phyloP scores from a whole-genome alignment of 768 basidiomycete species.

The Steccherinum ochraceum region DNA sequence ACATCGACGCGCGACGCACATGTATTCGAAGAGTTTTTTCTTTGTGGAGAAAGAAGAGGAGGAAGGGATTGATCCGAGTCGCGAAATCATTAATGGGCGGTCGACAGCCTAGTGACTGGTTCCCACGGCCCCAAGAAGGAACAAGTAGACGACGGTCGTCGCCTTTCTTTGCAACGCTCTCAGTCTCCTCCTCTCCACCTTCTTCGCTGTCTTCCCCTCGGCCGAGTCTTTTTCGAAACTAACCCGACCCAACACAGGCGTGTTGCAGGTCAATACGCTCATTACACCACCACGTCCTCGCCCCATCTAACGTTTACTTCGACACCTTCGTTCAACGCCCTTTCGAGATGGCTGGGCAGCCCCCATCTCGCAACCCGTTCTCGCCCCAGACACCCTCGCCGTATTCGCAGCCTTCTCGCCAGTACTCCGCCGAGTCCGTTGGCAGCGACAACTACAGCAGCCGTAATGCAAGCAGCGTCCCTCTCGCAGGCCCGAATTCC shows the following conservation, averaged over 20 bases:
- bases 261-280: conserved; percentile 22
- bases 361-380: conserved; percentile 27
- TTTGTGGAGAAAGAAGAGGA: no score
- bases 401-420: conserved; percentile 20
- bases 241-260: conserved; percentile 23
- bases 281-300: conserved; percentile 7
- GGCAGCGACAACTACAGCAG: conserved; percentile 19
- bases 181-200: conserved; percentile 1
- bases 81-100: no score
- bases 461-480: conserved; percentile 25
- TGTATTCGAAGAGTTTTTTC: no score
- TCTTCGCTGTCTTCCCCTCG: conserved; percentile 8
- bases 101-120: conserved; percentile 10
- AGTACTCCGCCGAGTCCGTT: conserved; percentile 23
- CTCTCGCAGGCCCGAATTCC: conserved; percentile 18
- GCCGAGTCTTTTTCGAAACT: not conserved
- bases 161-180: conserved; percentile 1
- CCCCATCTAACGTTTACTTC: conserved; percentile 4
- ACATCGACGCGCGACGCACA: no score
- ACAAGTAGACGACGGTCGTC: not conserved
- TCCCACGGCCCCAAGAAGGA: conserved; percentile 8
- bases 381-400: conserved; percentile 17
- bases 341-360: conserved; percentile 26
- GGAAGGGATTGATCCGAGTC: not conserved
- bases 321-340: conserved; percentile 1